Conservation (phyloP, 139 green algal species). For the Axilococcus clingmanii region DNA sequence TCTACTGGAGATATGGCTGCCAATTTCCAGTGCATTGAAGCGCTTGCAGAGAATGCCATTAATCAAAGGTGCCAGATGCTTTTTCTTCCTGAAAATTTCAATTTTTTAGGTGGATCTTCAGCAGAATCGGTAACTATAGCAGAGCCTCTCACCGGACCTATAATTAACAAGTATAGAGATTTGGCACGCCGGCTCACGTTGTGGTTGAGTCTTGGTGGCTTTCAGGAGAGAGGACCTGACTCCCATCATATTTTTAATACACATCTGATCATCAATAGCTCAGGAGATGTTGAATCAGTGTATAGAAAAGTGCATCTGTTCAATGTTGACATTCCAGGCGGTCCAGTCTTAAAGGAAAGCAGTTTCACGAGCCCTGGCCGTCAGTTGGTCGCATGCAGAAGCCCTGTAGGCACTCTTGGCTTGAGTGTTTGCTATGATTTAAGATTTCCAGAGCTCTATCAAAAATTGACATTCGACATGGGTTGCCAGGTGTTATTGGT, state of each 20-base stretch:
- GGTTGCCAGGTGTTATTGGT: slow-evolving; percentile 65
- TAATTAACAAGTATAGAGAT: slow-evolving; percentile 59
- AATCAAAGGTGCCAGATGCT: slow-evolving; percentile 50
- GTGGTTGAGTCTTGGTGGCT: slow-evolving; percentile 91
- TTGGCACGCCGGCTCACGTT: slow-evolving; percentile 58
- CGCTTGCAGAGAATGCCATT: slow-evolving; percentile 38
- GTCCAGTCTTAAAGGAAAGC: slow-evolving; percentile 78
- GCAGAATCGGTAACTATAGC: slow-evolving; percentile 51
- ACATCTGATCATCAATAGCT: slow-evolving; percentile 71
- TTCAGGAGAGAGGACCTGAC: slow-evolving; percentile 60
- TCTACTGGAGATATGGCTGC: slow-evolving; percentile 18
- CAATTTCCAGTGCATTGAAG: slow-evolving; percentile 48
- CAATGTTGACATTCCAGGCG: slow-evolving; percentile 78
- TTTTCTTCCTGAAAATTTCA: slow-evolving; percentile 92
- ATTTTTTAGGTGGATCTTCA: slow-evolving; percentile 62
- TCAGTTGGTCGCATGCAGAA: slow-evolving; percentile 62
- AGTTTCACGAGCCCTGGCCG: slow-evolving; percentile 48
- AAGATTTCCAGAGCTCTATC: slow-evolving; percentile 89
- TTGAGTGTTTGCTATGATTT: slow-evolving; percentile 94
- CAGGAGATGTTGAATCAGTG: slow-evolving; percentile 30
- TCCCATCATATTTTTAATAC: slow-evolving; percentile 69
- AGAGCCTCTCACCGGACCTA: slow-evolving; percentile 63
- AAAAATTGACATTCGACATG: slow-evolving; percentile 57
- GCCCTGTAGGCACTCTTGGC: slow-evolving; percentile 64
- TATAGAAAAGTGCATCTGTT: slow-evolving; percentile 92